Evolutionary conservation across 371 early-diverging fungal genomes (phyloP), one percentile per base, ranked within the genome.

Genomic region (Massospora cicadina): DNA sequence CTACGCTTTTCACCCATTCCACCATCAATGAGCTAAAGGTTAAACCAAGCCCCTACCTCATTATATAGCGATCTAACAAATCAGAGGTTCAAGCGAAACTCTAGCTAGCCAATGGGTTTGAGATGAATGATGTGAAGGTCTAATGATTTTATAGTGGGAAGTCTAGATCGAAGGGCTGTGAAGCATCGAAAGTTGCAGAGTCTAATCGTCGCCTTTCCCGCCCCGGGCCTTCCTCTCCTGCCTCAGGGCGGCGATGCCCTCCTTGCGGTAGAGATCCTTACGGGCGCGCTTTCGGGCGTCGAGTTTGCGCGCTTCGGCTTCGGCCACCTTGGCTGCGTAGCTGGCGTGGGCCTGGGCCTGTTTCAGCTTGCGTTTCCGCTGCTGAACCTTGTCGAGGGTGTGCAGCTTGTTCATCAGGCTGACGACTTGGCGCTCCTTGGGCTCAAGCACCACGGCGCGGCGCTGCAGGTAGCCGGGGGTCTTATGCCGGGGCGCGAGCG

Each of bases 361-460:
- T 74, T 87, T 86, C 29, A 74, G 71, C 65, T 89, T 87, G 65
- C 81, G 79, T 74, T 88, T 89, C 32, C 76, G 74, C 26, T 80
- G 81, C 80, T 90, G 90, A 29, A 89, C 89, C 65, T 85, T 82
- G 69, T 86, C 81, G 58, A 94, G 76, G 30, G 94, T 91, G 65
- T 89, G 84, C 43, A 95, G 79, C 72, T 89, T 85, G 68, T 86
- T 88, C 76, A 94, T 82, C 59, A 95, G 70, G 13, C 78, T 78
- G 55, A 78, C 77, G 43, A 93, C 85, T 76, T 90, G 86, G 77
- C 83, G 82, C 72, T 95, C 94, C 67, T 91, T 84, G 13, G 92
- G 86, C 70, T 91, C 90, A 63, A 91, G 70, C 56, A 94, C 81
- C 23, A 95, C 94, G 0, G 95, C 95, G 25, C 91, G 84, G 56